Conservation (phyloP, 352 stramenopile genomes). For the Pythium diclinum region DNA sequence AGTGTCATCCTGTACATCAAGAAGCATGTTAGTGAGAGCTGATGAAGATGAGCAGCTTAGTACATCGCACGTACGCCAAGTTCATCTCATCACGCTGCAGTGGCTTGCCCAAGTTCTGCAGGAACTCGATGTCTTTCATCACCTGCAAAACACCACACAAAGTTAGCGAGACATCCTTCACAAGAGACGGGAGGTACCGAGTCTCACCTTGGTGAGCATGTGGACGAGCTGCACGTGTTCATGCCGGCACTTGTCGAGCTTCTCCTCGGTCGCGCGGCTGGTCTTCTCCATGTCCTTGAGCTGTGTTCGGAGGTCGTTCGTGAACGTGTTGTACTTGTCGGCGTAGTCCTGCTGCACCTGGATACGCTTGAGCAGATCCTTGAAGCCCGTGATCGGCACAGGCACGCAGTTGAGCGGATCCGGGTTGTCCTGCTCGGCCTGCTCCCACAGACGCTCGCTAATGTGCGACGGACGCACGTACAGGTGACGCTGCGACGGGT, state of each 20-base stretch:
- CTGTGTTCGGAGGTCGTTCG: conserved; percentile 65
- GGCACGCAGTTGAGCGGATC: conserved; percentile 78
- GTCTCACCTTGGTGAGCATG: conserved; percentile 64
- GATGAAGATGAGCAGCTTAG: not conserved
- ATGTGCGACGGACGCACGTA: conserved; percentile 79
- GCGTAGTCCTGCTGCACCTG: conserved; percentile 78
- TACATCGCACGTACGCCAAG: conserved; percentile 55
- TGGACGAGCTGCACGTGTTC: conserved; percentile 85
- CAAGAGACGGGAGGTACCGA: too few species aligned
- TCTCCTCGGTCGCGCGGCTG: conserved; percentile 76
- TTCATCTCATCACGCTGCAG: conserved; percentile 77
- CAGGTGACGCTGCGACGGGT: conserved; percentile 75
- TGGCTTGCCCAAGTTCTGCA: conserved; percentile 84
- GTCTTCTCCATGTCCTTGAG: conserved; percentile 82
- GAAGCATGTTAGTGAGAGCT: not conserved
- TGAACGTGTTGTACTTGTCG: conserved; percentile 81
- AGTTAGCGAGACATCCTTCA: too few species aligned
- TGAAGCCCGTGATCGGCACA: conserved; percentile 73
- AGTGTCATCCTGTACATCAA: conserved; percentile 49
- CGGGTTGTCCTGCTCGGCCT: conserved; percentile 83
- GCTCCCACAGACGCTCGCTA: conserved; percentile 82
- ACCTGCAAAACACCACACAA: conserved; percentile 19
- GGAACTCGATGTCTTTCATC: conserved; percentile 87
- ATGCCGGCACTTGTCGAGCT: conserved; percentile 81
- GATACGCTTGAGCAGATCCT: conserved; percentile 79